Evolutionary conservation across 768 basidiomycete genomes (phyloP), one percentile per base, ranked within the genome.

Genomic region (Psilocybe azurescens): DNA sequence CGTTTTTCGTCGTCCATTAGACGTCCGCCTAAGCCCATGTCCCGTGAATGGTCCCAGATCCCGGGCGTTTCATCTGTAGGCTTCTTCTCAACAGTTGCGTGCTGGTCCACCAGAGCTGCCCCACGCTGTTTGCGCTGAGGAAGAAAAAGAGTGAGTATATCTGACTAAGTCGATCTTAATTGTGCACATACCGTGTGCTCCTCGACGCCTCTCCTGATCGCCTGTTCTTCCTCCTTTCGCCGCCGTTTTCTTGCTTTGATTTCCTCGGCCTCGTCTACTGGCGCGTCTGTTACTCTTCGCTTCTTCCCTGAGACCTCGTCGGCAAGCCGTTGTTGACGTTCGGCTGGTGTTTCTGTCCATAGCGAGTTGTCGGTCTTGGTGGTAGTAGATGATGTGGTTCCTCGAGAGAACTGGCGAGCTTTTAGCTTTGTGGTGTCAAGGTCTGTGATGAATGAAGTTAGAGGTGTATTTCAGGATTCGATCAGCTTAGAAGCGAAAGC

Each of bases 301-400:
- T 93, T 91, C 77, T 93, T 94, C 46, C 97, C 97, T n/a, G 89
- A 84, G 1, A 97, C 89, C 74, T 99, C 97, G 71, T 99, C 97
- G 1, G 89, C 88, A n/a, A 98, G 79, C 1, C 97, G 85, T 69
- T 97, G 90, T 71, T 94, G 94, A 14, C 90, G 84, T 72, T 99
- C 94, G 0, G 89, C 89, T 0, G 97, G 97, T 0, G 97, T 98
- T 79, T 99, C 97, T 0, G 97, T 99, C 97, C 97, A 99, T 11
- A 97, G 81, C 2, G 88, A 89, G 58, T 76, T 83, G 66, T 91
- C 91, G 6, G 75, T 75, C 48, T 79, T 74, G 1, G 79, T 75
- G 11, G 77, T 72, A 2, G 73, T 67, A 13, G 86, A 73, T 13
- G 81, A 79, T n/a, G 76, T 65, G 24, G 86, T 77, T 56, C 71